Percentiles rank a stretch among this genome's conserved stretches.
Conservation (phyloP, 2,329 filamentous ascomycete genomes). For the Fusarium paranaense region DNA sequence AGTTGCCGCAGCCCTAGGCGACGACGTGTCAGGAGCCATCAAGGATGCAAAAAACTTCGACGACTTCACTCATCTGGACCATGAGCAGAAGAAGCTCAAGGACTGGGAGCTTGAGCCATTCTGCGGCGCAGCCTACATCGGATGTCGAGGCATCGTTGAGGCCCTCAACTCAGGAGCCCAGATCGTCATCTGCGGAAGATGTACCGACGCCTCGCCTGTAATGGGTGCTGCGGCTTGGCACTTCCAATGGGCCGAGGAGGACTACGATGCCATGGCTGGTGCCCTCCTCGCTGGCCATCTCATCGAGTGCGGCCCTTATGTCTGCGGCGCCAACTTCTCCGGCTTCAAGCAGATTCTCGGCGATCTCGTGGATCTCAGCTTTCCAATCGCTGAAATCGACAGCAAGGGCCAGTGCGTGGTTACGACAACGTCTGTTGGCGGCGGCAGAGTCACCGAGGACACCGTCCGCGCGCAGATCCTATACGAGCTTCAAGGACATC, state of each 20-base stretch:
- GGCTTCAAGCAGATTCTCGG: slow-evolving; percentile 48
- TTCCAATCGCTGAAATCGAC: slow-evolving; percentile 62
- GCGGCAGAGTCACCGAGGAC: slow-evolving; percentile 52
- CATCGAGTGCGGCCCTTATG: slow-evolving; percentile 64
- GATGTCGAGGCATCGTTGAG: slow-evolving; percentile 56
- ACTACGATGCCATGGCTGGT: slow-evolving; percentile 60
- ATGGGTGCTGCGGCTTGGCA: slow-evolving; percentile 65
- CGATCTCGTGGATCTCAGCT: slow-evolving; percentile 47
- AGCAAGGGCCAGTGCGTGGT: slow-evolving; percentile 58
- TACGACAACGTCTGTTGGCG: slow-evolving; percentile 59
- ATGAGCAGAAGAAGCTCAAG: neutral
- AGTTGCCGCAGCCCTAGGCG: too few species aligned
- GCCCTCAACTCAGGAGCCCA: slow-evolving; percentile 54
- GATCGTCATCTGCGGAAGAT: slow-evolving; percentile 57
- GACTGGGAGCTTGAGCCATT: slow-evolving; percentile 14
- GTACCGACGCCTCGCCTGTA: slow-evolving; percentile 59
- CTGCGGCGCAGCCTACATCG: slow-evolving; percentile 61
- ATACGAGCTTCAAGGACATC: slow-evolving; percentile 56
- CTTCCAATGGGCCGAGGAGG: slow-evolving; percentile 58
- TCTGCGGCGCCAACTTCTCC: slow-evolving; percentile 64
- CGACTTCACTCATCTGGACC: slow-evolving; percentile 31
- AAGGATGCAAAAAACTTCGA: slow-evolving; percentile 48
- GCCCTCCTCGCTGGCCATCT: slow-evolving; percentile 60
- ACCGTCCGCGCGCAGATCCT: slow-evolving; percentile 52
- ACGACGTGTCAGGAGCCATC: too few species aligned